These are phyloP conservation scores for Zygosaccharomyces rouxii DNA, from an alignment of 805 yeast species.

Conservation along the genomic window DNA sequence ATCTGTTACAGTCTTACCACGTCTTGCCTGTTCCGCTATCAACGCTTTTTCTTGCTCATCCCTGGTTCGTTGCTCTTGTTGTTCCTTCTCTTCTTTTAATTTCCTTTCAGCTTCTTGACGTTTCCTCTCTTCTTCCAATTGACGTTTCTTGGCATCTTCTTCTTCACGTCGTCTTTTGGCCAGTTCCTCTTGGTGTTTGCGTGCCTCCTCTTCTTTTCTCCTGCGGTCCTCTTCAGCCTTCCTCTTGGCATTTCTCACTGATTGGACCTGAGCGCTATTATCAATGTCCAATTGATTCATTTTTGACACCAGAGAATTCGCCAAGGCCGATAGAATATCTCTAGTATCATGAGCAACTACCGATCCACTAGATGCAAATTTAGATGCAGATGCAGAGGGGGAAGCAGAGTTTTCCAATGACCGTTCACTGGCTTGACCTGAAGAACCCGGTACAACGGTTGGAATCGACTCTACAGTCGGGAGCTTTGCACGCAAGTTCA, in stretches of 20 bases:
- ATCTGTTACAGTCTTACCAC: conserved; percentile 24
- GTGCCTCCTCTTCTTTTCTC: conserved; percentile 18
- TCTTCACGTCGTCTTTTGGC: conserved; percentile 12
- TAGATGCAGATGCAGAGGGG: too few species aligned
- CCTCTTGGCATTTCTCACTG: conserved; percentile 9
- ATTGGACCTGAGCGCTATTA: conserved; percentile 12
- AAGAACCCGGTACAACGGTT: background rate
- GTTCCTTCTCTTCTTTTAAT: conserved; percentile 12
- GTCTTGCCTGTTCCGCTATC: conserved; percentile 19
- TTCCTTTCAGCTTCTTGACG: conserved; percentile 17
- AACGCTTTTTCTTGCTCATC: conserved; percentile 20
- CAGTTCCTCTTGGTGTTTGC: conserved; percentile 15
- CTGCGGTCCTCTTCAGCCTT: conserved; percentile 15
- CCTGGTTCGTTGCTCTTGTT: conserved; percentile 25
- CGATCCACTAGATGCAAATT: too few species aligned
- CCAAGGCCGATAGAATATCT: conserved; percentile 9
- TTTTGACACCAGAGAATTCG: conserved; percentile 10
- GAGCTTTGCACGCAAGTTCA: conserved; percentile 19
- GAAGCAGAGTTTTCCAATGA: too few species aligned
- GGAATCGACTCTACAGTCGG: conserved; percentile 6
- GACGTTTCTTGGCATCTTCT: conserved; percentile 15
- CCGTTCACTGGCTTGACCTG: background rate
- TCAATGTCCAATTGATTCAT: conserved; percentile 9
- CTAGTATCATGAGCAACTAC: background rate
- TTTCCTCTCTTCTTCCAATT: conserved; percentile 16